Evolutionary conservation across 768 basidiomycete species (phyloP), one percentile per base, ranked within the genome.

Genomic region (Xerocomellus intermedius): DNA sequence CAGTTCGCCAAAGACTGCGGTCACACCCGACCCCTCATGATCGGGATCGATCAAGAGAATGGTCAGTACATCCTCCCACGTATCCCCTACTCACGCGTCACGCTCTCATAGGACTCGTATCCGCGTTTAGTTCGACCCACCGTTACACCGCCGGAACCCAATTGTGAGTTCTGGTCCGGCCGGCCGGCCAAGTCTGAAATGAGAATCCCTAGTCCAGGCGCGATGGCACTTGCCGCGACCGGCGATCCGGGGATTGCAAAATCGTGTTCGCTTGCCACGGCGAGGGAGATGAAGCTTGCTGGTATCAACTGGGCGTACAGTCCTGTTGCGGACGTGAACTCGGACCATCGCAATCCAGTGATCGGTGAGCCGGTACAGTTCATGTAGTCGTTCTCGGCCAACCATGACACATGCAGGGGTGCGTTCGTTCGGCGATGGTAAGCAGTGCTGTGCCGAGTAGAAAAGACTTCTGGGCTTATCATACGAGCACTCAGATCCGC

Each of bases 1-100:
- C 58, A 60, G 24, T 62, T 85, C 12, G 85, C 87, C 4, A 79
- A 77, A 54, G 75, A 80, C 26, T 75, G 81, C 1, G 81, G 86
- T 0, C 86, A 89, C 47, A 56, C 62, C 13, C 69, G 60, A 8
- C 86, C 84, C 1, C 71, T 89, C 24, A 73, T 88, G 62, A 82
- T 88, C 41, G 86, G 87, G 1, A 87, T 80, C 17, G 86, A 89
- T 71, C 87, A 88, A 66, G 87, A 89, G 64, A 86, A 86, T 60
- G 87, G 87, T 82, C n/a, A 5, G 57, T 48, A 4, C 13, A 14
- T n/a, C 16, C 7, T 30, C 5, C 13, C 7, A 50, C 3, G 1
- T 28, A 32, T 21, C 33, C 16, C 47, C 30, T 47, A 9, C 22
- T 10, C 28, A 21, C 45, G 8, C 35, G 22, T 30, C 12, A 58